A percentile compares a stretch with the other conserved stretches of the same genome.
Conservation (phyloP, 768 basidiomycete species). For the Mycena metata region DNA sequence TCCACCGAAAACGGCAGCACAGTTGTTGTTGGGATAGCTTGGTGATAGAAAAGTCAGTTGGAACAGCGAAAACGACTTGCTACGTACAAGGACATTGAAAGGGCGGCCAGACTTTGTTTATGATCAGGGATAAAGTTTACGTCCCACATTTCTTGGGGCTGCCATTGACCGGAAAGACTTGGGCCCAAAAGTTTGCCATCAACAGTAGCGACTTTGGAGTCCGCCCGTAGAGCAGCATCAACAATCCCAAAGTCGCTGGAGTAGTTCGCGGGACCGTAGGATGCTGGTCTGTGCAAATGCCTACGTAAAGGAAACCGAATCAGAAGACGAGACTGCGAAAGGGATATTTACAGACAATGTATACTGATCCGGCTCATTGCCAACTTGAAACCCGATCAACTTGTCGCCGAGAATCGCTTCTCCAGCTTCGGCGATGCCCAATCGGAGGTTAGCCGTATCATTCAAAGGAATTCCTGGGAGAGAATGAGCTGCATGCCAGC, state of each 20-base stretch:
- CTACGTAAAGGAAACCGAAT: neutral
- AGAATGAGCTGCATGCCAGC: neutral
- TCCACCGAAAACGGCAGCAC: conserved; percentile 64
- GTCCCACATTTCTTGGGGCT: conserved; percentile 65
- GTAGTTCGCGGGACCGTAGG: conserved; percentile 63
- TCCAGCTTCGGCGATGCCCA: conserved; percentile 71
- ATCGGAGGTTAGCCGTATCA: conserved; percentile 66
- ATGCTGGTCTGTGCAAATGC: conserved; percentile 49
- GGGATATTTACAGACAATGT: conserved; percentile 46
- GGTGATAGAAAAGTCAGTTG: conserved; percentile 45
- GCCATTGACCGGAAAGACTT: conserved; percentile 65
- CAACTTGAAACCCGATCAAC: conserved; percentile 78
- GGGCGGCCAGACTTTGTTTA: conserved; percentile 18
- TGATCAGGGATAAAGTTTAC: conserved; percentile 62
- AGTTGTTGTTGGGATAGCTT: conserved; percentile 76
- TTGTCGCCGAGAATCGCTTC: conserved; percentile 77
- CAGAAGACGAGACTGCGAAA: too few species aligned
- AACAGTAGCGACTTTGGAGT: conserved; percentile 50
- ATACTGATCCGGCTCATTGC: conserved; percentile 77
- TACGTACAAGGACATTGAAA: conserved; percentile 35
- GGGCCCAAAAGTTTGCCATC: conserved; percentile 70
- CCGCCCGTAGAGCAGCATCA: conserved; percentile 57
- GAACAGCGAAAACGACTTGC: conserved; percentile 13
- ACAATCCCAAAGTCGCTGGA: conserved; percentile 66
- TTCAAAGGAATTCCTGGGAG: conserved; percentile 71